Percentiles rank a stretch among this genome's conserved stretches.
These are phyloP conservation scores for Metarhizium rileyi DNA, from an alignment of 2,329 filamentous ascomycete species.

Conservation along the genomic window DNA sequence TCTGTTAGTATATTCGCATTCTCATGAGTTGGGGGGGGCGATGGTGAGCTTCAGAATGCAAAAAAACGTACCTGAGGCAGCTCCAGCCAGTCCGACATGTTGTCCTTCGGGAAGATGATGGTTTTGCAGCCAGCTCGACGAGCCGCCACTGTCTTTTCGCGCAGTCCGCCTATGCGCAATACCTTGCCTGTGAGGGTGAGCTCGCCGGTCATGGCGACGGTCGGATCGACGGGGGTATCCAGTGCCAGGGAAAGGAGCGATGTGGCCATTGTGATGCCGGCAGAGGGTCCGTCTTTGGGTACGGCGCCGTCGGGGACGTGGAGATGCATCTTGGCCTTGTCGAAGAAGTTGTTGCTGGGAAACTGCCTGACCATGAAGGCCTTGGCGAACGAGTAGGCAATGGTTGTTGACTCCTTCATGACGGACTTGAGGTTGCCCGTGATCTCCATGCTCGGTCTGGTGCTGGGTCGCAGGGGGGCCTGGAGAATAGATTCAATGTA, in stretches of 20 bases:
- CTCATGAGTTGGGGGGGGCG: no score
- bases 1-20: conserved; percentile 9
- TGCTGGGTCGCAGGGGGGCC: conserved; percentile 62
- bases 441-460: conserved; percentile 72
- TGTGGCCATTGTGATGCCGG: conserved; percentile 98
- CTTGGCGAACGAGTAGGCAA: conserved; percentile 95
- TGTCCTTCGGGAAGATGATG: conserved; percentile 91
- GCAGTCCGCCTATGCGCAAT: conserved; percentile 80
- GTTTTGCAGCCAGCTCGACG: conserved; percentile 84
- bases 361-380: conserved; percentile 76
- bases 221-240: conserved; percentile 67
- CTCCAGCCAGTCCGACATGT: conserved; percentile 94
- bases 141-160: conserved; percentile 96
- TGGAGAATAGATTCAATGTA: conserved; percentile 97
- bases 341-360: conserved; percentile 88
- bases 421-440: conserved; percentile 93
- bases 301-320: conserved; percentile 96
- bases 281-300: conserved; percentile 85
- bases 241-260: conserved; percentile 78
- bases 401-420: conserved; percentile 95
- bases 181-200: conserved; percentile 96
- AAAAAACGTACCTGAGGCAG: conserved; percentile 73
- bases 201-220: conserved; percentile 96
- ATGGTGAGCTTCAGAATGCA: neutral
- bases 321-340: conserved; percentile 88